These are phyloP conservation scores for Populus alba DNA, from an alignment of 345 rosid species.

Conservation along the genomic window DNA sequence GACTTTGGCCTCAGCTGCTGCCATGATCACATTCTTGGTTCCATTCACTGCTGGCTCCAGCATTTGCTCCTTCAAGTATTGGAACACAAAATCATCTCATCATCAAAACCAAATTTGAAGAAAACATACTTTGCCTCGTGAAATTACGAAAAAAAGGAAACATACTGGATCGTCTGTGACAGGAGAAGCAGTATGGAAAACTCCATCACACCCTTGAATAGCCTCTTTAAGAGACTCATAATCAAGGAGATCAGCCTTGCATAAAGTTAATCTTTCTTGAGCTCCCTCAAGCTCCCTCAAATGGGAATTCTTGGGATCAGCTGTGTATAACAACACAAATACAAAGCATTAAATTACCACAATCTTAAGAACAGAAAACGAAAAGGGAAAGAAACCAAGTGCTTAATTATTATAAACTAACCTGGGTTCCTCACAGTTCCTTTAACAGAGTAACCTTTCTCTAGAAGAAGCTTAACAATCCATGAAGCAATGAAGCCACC, in stretches of 20 bases:
- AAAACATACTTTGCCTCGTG: no score
- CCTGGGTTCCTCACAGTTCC: conserved; percentile 95
- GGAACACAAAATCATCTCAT: background rate
- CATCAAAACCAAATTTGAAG: background rate
- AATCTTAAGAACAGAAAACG: background rate
- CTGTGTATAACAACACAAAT: conserved; percentile 18
- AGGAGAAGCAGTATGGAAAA: conserved; percentile 93
- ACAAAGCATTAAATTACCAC: background rate
- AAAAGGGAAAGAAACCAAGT: background rate
- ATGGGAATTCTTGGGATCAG: conserved; percentile 84
- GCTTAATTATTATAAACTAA: background rate
- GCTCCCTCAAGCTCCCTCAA: conserved; percentile 91
- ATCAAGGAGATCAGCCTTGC: conserved; percentile 81
- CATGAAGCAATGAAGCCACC: conserved; percentile 98
- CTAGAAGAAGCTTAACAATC: conserved; percentile 81
- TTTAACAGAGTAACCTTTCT: conserved; percentile 71
- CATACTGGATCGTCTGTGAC: conserved; percentile 95
- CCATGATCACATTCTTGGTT: conserved; percentile 73
- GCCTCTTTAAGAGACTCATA: conserved; percentile 57
- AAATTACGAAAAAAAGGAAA: background rate
- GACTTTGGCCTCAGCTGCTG: conserved; percentile 78
- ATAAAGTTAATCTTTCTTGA: conserved; percentile 65
- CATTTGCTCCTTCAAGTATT: conserved; percentile 70
- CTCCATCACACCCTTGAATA: conserved; percentile 86
- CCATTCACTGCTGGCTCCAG: conserved; percentile 96